A percentile compares a stretch with the other conserved stretches of the same genome.
Evolutionary conservation across 192 early-diverging fungal genomes (phyloP).

Genomic region (Coemansia sp.): DNA sequence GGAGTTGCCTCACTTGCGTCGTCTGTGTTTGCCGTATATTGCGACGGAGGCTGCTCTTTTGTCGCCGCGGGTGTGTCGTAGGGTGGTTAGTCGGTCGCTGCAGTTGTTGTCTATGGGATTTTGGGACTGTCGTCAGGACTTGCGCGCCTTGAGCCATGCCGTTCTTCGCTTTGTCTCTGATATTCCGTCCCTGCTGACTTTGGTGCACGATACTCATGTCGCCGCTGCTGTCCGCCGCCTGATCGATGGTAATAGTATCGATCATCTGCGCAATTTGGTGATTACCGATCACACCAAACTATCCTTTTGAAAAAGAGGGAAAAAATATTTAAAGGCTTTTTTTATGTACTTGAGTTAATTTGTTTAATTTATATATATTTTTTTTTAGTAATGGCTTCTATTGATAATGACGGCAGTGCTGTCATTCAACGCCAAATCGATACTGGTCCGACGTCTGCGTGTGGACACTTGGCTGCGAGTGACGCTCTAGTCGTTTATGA

Average conservation of each 20-base stretch:
- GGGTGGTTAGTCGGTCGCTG: slow-evolving; percentile 11
- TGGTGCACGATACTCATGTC: slow-evolving; percentile 8
- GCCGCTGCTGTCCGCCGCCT: slow-evolving; percentile 1
- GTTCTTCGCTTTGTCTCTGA: background rate
- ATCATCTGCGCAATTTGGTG: slow-evolving; percentile 9
- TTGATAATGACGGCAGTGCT: slow-evolving; percentile 67
- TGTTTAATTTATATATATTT: slow-evolving; percentile 8
- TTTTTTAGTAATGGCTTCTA: slow-evolving; percentile 4
- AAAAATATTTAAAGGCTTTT: background rate
- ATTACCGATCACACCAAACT: slow-evolving; percentile 9
- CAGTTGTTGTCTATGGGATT: slow-evolving; percentile 24
- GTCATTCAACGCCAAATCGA: slow-evolving; percentile 61
- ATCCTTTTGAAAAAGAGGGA: background rate
- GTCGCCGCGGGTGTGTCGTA: background rate
- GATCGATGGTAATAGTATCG: background rate
- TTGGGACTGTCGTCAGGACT: slow-evolving; percentile 24
- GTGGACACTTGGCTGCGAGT: slow-evolving; percentile 19
- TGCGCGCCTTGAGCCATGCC: slow-evolving; percentile 13
- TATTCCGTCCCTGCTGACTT: background rate
- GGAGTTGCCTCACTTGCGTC: slow-evolving; percentile 16
- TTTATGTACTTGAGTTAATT: slow-evolving; percentile 6
- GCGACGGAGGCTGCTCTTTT: slow-evolving; percentile 5
- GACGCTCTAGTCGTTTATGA: slow-evolving; percentile 63
- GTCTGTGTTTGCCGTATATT: slow-evolving; percentile 11
- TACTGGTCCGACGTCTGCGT: slow-evolving; percentile 27